Evolutionary conservation across 2,329 filamentous ascomycete species (phyloP), one percentile per base, ranked within the genome.

Genomic region (Hypoxylon sp.): DNA sequence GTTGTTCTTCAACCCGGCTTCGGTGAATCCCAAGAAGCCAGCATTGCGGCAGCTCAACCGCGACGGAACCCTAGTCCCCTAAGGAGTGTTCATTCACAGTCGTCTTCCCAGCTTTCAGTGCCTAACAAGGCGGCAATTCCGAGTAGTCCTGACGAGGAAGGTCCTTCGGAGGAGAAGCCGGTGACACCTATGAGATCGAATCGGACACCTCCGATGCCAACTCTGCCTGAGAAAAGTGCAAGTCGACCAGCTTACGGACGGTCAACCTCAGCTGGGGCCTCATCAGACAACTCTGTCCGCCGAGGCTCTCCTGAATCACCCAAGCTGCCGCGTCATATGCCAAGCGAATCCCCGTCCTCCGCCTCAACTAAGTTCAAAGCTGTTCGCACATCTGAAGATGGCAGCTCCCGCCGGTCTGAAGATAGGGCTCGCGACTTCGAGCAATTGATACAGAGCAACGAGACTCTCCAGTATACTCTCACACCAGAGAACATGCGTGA

Each of bases 401-500:
- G 82, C 69, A 78, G 78, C 22, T 74, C 75, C 16, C 82, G 74
- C 60, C 81, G 80, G 4, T 79, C 81, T 5, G 86, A 87, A 46
- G 86, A 89, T 61, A 86, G 90, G 50, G 85, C 87, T 8, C 87
- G 85, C 48, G 88, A 91, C 71, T 90, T 96, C 72, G 92, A 96
- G 73, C 86, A 93, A 71, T 82, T 95, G 52, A 94, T 96, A 67
- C 88, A 92, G 60, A 93, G 92, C 76, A 90, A 93, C 71, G 88
- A 93, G 74, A 95, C 92, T 1, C 89, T 95, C 44, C 92, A 92
- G 71, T 95, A 91, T 76, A 95, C 92, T 1, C 82, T 95, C 26
- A 96, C 92, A 0, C 92, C 92, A 0, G 89, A 91, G 74, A 92
- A 85, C 70, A 92, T 95, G 86, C 89, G 91, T 65, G 86, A 92